Conservation (phyloP, 768 basidiomycete species). For the Boletus coccyginus region DNA sequence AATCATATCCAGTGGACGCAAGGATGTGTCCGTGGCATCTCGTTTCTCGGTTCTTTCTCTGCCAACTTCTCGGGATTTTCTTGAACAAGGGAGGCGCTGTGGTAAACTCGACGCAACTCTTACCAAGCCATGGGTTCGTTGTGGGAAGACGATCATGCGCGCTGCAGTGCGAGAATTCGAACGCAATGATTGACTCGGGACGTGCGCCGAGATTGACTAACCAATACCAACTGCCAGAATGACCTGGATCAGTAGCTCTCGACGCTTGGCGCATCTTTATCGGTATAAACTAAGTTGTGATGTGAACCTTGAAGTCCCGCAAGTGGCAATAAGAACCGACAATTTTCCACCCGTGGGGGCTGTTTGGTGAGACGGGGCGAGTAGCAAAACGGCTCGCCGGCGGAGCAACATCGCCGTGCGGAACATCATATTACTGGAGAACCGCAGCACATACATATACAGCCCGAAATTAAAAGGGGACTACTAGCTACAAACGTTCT, state of each 20-base stretch:
- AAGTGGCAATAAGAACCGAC: neutral
- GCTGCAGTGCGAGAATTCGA: neutral
- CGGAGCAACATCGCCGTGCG: too few species aligned
- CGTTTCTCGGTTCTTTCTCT: too few species aligned
- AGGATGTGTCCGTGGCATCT: too few species aligned
- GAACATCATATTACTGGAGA: neutral
- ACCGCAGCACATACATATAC: too few species aligned
- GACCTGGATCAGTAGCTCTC: neutral
- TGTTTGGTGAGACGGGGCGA: neutral
- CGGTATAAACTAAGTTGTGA: too few species aligned
- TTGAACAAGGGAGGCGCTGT: neutral
- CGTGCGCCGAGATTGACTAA: neutral
- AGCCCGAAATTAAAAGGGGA: neutral
- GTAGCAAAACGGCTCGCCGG: too few species aligned
- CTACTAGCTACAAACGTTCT: conserved; percentile 18
- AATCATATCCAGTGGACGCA: too few species aligned
- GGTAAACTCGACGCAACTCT: neutral
- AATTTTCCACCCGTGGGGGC: too few species aligned
- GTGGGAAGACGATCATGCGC: neutral
- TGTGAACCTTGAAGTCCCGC: too few species aligned
- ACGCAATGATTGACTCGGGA: neutral
- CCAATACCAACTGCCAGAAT: neutral
- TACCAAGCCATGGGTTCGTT: neutral
- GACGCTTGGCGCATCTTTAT: too few species aligned
- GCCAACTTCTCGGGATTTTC: neutral